Evolutionary conservation across 23 red algal genomes (phyloP), one percentile per base, ranked within the genome.

Genomic region (Cyanidioschyzon merolae): DNA sequence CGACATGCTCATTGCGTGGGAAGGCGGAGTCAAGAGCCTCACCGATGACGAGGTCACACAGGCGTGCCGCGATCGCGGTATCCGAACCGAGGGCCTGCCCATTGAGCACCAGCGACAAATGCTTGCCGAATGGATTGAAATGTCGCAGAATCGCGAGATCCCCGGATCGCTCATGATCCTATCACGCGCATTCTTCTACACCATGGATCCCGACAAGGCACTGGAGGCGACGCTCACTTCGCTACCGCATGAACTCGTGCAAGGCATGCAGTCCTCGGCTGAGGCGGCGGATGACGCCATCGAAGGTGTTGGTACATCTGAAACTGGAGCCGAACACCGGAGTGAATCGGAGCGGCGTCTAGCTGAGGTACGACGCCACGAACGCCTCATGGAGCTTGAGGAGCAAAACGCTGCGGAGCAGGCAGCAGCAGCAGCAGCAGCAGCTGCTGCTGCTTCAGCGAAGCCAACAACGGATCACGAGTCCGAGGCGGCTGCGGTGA

Each of bases 1-100:
- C 57, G 92, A 96, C 41, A 96, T 96, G 88, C 82, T 89, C 76
- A 96, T 96, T 37, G 85, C 84, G 83, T 96, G 92, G 92, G 92
- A 96, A 82, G 92, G 92, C 1, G 92, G 92, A 27, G 86, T 89
- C 27, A 85, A 80, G 41, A 88, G 80, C 17, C 68, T 96, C 75
- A 89, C 88, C 37, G 92, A 96, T 75, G 92, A 90, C 57, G 92
- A 96, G 71, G 84, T 96, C 27, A 76, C 85, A 1, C 83, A 90
- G 50, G 92, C 92, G 45, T 96, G 92, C 68, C 87, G 85, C 36
- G 92, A 96, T 39, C 84, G 92, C 26, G 92, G 92, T 50, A 96
- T 96, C 32, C 83, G 88, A 39, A 87, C 85, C 63, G 85, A 76
- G 30, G 78, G 75, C 31, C 38, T 81, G 59, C 39, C 37, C 32